These are phyloP conservation scores for Lichtheimia ramosa DNA, from an alignment of 371 early-diverging fungal genomes.

Conservation along the genomic window DNA sequence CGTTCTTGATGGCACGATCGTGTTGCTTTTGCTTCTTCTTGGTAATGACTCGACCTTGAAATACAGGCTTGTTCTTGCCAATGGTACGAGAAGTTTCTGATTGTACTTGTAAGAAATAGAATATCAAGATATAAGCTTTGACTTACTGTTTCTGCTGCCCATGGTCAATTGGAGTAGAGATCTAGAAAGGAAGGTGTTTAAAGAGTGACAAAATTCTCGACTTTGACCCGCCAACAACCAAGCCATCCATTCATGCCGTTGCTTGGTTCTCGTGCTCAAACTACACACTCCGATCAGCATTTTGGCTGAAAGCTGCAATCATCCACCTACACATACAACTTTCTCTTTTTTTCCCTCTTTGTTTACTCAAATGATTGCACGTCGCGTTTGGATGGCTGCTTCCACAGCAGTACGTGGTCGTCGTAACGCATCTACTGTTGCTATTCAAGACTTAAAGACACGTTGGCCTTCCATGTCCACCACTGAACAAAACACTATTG, in stretches of 20 bases:
- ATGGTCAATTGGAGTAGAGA: neutral
- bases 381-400: slow-evolving; percentile 12
- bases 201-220: no score
- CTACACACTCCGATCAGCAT: no score
- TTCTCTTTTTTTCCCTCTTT: neutral
- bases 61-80: slow-evolving; percentile 6
- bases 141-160: slow-evolving; percentile 1
- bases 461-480: slow-evolving; percentile 87
- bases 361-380: slow-evolving; percentile 1
- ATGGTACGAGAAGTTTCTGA: neutral
- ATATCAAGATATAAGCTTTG: no score
- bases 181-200: no score
- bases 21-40: slow-evolving; percentile 50
- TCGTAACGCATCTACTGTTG: slow-evolving; percentile 54
- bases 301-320: no score
- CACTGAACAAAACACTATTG: slow-evolving; percentile 81
- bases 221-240: no score
- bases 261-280: no score
- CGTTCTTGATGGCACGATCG: slow-evolving; percentile 36
- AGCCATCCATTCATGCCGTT: no score
- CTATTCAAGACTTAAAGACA: slow-evolving; percentile 71
- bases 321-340: neutral
- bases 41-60: slow-evolving; percentile 25
- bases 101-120: no score
- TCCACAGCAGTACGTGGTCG: slow-evolving; percentile 26